Conservation (phyloP, 2,329 filamentous ascomycete species). For the Penicillium aurantiogriseum region DNA sequence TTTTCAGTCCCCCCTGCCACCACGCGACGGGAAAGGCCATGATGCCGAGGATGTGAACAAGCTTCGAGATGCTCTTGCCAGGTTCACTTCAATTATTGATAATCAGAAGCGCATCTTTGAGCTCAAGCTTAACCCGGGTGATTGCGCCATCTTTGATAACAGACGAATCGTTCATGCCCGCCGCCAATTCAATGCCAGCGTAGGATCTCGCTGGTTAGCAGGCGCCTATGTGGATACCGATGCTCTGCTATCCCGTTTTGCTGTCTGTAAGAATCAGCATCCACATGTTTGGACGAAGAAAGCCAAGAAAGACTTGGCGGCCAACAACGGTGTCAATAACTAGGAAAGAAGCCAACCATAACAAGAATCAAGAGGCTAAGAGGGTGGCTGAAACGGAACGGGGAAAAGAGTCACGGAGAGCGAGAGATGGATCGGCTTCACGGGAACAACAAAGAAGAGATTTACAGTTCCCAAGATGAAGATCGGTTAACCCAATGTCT, state of each 20-base stretch:
- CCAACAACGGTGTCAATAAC: background rate
- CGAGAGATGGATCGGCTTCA: background rate
- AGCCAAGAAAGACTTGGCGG: background rate
- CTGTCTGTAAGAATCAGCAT: slow-evolving; percentile 38
- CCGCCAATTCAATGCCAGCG: slow-evolving; percentile 63
- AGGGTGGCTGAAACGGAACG: background rate
- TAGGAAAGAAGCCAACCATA: background rate
- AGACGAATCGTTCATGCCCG: slow-evolving; percentile 80
- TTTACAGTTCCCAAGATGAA: background rate
- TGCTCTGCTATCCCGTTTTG: slow-evolving; percentile 53
- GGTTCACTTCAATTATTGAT: slow-evolving; percentile 63
- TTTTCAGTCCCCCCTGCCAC: slow-evolving; percentile 63
- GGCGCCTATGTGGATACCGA: slow-evolving; percentile 78
- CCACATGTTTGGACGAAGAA: slow-evolving; percentile 8
- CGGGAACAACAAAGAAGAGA: background rate
- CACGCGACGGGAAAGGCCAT: slow-evolving; percentile 6
- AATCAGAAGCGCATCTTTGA: slow-evolving; percentile 60
- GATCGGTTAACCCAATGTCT: background rate
- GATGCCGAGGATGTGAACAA: background rate
- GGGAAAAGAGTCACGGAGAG: no score
- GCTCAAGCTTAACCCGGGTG: slow-evolving; percentile 72
- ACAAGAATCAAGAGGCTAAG: background rate
- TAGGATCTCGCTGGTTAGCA: slow-evolving; percentile 75
- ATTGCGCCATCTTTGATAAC: slow-evolving; percentile 94
- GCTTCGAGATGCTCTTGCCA: slow-evolving; percentile 47